Percentiles rank a stretch among this genome's conserved stretches.
Evolutionary conservation across 441 rosid species (phyloP).

Genomic region (Hura crepitans): DNA sequence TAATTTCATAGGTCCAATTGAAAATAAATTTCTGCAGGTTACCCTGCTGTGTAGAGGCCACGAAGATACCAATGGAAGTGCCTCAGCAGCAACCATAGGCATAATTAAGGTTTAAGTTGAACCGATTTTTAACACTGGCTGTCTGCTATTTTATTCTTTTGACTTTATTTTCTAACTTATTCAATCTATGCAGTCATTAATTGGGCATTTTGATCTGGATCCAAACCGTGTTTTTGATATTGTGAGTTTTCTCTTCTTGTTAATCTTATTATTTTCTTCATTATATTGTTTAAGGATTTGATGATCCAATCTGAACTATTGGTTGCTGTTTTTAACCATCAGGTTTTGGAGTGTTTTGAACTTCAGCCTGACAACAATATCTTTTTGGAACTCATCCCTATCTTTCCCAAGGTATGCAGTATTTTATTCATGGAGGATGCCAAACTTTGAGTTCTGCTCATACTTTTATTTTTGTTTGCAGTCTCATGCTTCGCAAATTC

Average conservation of each 20-base stretch:
- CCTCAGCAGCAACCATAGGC: constrained; percentile 84
- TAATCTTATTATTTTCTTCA: not conserved
- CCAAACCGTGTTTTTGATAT: constrained; percentile 99
- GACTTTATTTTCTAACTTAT: constrained; percentile 28
- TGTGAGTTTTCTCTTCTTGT: constrained; percentile 51
- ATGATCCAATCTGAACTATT: constrained; percentile 11
- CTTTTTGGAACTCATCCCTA: constrained; percentile 86
- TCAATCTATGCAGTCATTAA: constrained; percentile 72
- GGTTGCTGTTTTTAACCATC: constrained; percentile 30
- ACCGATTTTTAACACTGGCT: constrained; percentile 19
- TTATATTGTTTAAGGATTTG: constrained; percentile 14
- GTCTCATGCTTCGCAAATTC: constrained; percentile 99
- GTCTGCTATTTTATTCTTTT: constrained; percentile 19
- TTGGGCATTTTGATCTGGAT: constrained; percentile 99
- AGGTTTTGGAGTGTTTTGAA: constrained; percentile 98
- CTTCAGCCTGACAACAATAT: constrained; percentile 71
- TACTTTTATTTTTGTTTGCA: constrained; percentile 43
- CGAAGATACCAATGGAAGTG: constrained; percentile 57
- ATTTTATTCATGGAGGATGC: not conserved
- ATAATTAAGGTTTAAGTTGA: constrained; percentile 74
- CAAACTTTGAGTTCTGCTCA: constrained; percentile 19
- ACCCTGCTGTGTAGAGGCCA: constrained; percentile 90
- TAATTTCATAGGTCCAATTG: not conserved
- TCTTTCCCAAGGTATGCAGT: constrained; percentile 82
- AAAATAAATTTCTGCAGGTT: constrained; percentile 42